Conservation (phyloP, 768 basidiomycete genomes). For the Lentinus tigrinus region DNA sequence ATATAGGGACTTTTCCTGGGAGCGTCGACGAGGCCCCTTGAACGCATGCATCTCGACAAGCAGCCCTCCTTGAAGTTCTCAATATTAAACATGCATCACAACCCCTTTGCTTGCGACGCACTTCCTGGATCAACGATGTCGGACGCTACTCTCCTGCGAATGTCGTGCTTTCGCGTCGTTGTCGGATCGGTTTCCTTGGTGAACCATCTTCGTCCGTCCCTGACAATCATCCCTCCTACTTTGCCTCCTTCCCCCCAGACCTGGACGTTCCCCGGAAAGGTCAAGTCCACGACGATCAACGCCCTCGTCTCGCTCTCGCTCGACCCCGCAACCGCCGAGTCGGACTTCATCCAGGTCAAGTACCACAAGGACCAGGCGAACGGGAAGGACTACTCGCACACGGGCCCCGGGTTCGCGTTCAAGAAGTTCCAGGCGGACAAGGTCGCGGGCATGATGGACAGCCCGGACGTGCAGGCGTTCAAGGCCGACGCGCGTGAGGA, state of each 20-base stretch:
- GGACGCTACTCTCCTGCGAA: too few species aligned
- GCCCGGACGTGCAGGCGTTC: slow-evolving; percentile 24
- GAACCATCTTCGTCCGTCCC: too few species aligned
- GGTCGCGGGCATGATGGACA: slow-evolving; percentile 24
- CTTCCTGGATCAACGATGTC: too few species aligned
- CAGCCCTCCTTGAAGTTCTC: too few species aligned
- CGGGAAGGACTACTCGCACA: slow-evolving; percentile 42
- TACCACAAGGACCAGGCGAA: slow-evolving; percentile 43
- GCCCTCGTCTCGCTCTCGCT: slow-evolving; percentile 40
- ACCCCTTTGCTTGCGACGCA: too few species aligned
- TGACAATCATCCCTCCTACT: neutral
- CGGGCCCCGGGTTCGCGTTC: slow-evolving; percentile 40
- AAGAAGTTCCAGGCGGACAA: slow-evolving; percentile 40
- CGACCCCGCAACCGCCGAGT: slow-evolving; percentile 39
- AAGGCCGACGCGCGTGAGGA: slow-evolving; percentile 21
- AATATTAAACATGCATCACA: too few species aligned
- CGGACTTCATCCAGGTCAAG: slow-evolving; percentile 39
- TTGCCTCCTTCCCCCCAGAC: slow-evolving; percentile 19
- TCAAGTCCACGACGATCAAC: slow-evolving; percentile 40
- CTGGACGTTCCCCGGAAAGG: slow-evolving; percentile 39
- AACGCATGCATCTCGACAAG: too few species aligned
- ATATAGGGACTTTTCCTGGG: too few species aligned
- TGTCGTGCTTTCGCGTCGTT: too few species aligned
- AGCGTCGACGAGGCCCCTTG: too few species aligned
- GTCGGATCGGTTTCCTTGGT: too few species aligned